Percentiles rank a stretch among this genome's conserved stretches.
Evolutionary conservation across 2,329 filamentous ascomycete genomes (phyloP).

Genomic region (Fusarium sulawesiense): DNA sequence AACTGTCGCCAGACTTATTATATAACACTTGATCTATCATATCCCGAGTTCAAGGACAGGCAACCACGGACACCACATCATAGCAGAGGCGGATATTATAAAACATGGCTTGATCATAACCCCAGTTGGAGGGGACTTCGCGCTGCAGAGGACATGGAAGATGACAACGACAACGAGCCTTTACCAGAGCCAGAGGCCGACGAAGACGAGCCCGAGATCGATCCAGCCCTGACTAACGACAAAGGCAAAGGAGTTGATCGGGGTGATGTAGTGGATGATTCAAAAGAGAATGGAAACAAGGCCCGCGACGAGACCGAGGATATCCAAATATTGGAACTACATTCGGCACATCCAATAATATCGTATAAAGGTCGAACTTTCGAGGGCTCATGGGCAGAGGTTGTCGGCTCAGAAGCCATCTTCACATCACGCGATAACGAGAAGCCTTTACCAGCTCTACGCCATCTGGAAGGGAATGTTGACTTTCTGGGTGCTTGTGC

Average conservation of each 20-base stretch:
- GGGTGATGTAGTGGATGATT: conserved; percentile 15
- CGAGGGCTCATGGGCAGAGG: conserved; percentile 82
- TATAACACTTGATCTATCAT: conserved; percentile 71
- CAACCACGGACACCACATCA: conserved; percentile 54
- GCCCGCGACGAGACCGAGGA: conserved; percentile 45
- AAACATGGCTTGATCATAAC: conserved; percentile 54
- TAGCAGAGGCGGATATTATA: conserved; percentile 60
- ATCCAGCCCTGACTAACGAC: conserved; percentile 38
- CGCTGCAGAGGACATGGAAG: conserved; percentile 40
- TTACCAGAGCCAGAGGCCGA: conserved; percentile 53
- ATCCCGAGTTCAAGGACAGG: conserved; percentile 65
- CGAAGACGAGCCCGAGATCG: conserved; percentile 44
- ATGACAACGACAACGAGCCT: conserved; percentile 49
- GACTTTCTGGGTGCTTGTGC: conserved; percentile 79
- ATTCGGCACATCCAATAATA: conserved; percentile 79
- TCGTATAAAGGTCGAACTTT: conserved; percentile 84
- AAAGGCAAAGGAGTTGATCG: conserved; percentile 37
- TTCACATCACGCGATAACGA: conserved; percentile 68
- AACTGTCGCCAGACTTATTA: conserved; percentile 67
- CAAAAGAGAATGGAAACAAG: conserved; percentile 34
- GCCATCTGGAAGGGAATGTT: conserved; percentile 67
- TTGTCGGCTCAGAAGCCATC: conserved; percentile 85
- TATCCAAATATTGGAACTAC: conserved; percentile 86
- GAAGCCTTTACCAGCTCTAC: conserved; percentile 60
- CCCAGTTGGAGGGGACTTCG: conserved; percentile 30